Evolutionary conservation across 164 flowering plant genomes (phyloP), one percentile per base, ranked within the genome.

Genomic region (Nymphaea thermarum): DNA sequence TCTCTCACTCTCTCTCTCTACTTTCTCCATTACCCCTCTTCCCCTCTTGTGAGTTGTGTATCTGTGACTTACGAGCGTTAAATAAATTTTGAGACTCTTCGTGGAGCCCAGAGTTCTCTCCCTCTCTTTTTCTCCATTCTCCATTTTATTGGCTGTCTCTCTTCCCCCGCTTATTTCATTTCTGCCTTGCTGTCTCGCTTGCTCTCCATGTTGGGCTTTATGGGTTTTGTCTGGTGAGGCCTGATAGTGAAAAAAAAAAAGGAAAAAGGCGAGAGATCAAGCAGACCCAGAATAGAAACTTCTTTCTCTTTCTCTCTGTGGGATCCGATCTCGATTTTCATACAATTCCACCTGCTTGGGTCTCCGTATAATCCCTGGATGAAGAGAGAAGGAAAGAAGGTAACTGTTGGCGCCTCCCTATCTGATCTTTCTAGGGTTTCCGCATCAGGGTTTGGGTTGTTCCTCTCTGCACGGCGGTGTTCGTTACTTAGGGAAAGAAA

Each of bases 401-500:
- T 51, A 3, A 51, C 2, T 2, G 3, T 51, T 51, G 15, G 3
- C 2, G 57, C 15, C 57, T 51, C 8, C 12, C 57, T 15, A 7
- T 51, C 57, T 51, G 57, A 51, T 51, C 3, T 8, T 51, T 51
- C 14, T 8, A 5, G 57, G 57, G 15, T 51, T 51, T 51, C 14
- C 15, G 2, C 12, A 3, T 3, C 15, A 15, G 57, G 14, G 2
- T 51, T 51, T 15, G 57, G 3, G 3, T 10, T 8, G 2, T 51
- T 5, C 3, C 14, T 5, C 57, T 51, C 3, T 8, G 8, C 14
- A 15, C 57, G 12, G 57, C 14, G 12, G 57, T 5, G 57, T 5
- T 51, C 14, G 57, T 8, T 8, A 15, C 2, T 10, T 8, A 51
- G 83, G 88, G 72, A 80, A 84, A 76, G 76, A 73, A 68, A 66